These are phyloP conservation scores for Wallemia ichthyophaga DNA, from an alignment of 1,284 basidiomycete species.

Conservation along the genomic window DNA sequence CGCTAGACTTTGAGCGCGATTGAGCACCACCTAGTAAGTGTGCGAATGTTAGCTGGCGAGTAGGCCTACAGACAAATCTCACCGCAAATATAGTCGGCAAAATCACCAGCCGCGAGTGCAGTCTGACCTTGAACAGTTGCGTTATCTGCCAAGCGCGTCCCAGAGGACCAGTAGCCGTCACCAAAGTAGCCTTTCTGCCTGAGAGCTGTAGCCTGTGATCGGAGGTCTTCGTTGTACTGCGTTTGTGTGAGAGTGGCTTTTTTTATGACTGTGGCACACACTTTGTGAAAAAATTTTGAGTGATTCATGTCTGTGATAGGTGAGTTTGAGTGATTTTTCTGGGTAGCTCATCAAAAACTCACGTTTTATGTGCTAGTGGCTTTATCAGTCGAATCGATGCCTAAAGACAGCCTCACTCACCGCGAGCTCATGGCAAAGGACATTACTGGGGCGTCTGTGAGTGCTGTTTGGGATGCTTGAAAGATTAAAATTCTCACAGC, in stretches of 20 bases:
- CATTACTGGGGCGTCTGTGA: not conserved
- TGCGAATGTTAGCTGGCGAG: too few relatives aligned
- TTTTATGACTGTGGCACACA: not conserved
- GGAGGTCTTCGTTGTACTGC: not conserved
- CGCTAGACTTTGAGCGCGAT: not conserved
- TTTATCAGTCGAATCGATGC: not conserved
- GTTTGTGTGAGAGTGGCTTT: not conserved
- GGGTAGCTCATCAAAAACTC: not conserved
- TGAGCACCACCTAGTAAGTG: not conserved
- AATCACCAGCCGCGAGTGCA: not conserved
- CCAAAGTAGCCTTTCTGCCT: not conserved
- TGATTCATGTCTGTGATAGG: not conserved
- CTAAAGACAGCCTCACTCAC: not conserved
- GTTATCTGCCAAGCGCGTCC: not conserved
- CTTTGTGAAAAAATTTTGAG: not conserved
- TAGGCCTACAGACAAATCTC: too few relatives aligned
- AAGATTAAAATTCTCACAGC: not conserved
- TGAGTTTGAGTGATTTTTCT: not conserved
- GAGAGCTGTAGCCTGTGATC: not conserved
- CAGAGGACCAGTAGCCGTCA: not conserved
- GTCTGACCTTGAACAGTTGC: not conserved
- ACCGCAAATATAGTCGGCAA: not conserved
- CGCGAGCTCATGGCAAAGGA: not conserved
- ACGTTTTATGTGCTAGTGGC: not conserved
- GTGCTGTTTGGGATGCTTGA: not conserved